These are phyloP conservation scores for Debaryomyces castellii DNA, from an alignment of 805 yeast species.

Conservation along the genomic window DNA sequence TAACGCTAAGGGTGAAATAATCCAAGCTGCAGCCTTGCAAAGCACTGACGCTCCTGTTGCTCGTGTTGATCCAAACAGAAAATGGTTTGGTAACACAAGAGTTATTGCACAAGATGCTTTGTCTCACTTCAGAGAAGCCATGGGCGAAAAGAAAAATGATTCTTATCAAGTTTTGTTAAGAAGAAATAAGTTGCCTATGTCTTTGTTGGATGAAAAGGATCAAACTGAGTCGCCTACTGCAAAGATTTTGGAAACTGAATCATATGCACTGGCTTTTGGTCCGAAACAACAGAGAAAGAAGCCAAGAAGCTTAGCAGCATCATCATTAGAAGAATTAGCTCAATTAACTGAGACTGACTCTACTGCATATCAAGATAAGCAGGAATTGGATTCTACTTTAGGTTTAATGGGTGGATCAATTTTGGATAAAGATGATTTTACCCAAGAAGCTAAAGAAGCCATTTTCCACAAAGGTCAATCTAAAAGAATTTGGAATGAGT, in stretches of 20 bases:
- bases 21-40: slow-evolving; percentile 85
- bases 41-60: slow-evolving; percentile 86
- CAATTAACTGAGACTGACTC: slow-evolving; percentile 55
- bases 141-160: slow-evolving; percentile 82
- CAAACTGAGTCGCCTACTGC: slow-evolving; percentile 73
- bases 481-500: slow-evolving; percentile 97
- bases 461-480: slow-evolving; percentile 97
- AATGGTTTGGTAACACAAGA: slow-evolving; percentile 97
- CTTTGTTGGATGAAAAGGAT: slow-evolving; percentile 84
- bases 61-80: slow-evolving; percentile 91
- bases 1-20: slow-evolving; percentile 83
- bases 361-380: slow-evolving; percentile 66
- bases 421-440: slow-evolving; percentile 71
- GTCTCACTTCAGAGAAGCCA: slow-evolving; percentile 89
- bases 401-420: slow-evolving; percentile 75
- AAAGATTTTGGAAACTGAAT: slow-evolving; percentile 84
- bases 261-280: slow-evolving; percentile 80
- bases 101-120: slow-evolving; percentile 97
- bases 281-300: slow-evolving; percentile 93
- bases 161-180: slow-evolving; percentile 81
- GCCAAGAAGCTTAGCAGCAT: slow-evolving; percentile 72
- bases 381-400: slow-evolving; percentile 68
- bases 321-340: slow-evolving; percentile 79
- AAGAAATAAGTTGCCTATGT: slow-evolving; percentile 94
- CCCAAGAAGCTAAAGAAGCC: slow-evolving; percentile 91